Evolutionary conservation across 2,329 filamentous ascomycete species (phyloP), one percentile per base, ranked within the genome.

Genomic region (Pezicula rhizophila): DNA sequence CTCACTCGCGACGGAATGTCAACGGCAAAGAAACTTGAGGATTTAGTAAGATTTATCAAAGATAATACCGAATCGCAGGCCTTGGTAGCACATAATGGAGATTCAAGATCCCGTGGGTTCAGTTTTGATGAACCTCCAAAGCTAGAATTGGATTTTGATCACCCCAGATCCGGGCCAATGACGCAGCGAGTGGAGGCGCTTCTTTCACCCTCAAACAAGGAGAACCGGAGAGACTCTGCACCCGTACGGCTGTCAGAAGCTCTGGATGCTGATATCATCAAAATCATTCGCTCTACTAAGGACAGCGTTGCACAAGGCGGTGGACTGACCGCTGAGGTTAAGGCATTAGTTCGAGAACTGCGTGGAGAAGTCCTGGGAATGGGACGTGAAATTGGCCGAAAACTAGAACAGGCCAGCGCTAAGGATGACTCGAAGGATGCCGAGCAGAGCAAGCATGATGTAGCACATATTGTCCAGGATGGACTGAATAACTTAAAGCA

Each of bases 321-420:
- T 50, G 89, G 91, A 5, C 78, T 96, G 45, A 96, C 90, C 2
- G 89, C 89, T 48, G 89, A 95, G 65, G 89, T 96, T 55, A 97
- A 97, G 68, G 84, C 89, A 4, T 76, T 96, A 8, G 87, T 96
- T 8, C 84, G 90, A 20, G 91, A 96, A 61, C 76, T 97, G 33
- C 84, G 92, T 18, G 91, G 90, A 2, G 92, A 97, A 64, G 90
- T 97, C 8, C 76, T 96, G 4, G 91, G 90, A 3, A 96, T 96
- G 91, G 92, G 92, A 4, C 79, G 92, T 49, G 90, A 96, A 57
- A 81, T 97, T 42, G 90, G 87, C 37, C 85, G 89, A 49, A 86
- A 90, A 57, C 77, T 97, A n/a, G 88, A 93, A 53, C 82, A 89
- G 53, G 77, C 82, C 8, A 73, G 70, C 25, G 66, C 62, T 41